These are phyloP conservation scores for Eragrostis tef DNA, from an alignment of 202 grass and related monocot species.

Conservation along the genomic window DNA sequence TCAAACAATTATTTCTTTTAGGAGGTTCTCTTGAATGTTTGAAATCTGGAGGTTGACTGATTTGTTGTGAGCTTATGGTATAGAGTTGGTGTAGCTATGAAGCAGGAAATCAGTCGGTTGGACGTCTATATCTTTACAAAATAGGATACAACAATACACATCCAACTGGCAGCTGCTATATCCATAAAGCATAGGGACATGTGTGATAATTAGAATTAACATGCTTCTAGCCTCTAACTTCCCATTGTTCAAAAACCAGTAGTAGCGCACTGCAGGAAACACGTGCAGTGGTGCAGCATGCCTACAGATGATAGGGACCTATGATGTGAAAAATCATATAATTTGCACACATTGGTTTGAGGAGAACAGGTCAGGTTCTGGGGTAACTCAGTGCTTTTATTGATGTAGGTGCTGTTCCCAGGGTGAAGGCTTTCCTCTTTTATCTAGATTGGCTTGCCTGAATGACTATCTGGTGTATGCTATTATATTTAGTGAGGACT, in stretches of 20 bases:
- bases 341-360: slow-evolving; percentile 19
- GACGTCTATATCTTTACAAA: slow-evolving; percentile 18
- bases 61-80: slow-evolving; percentile 31
- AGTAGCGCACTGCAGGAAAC: not conserved
- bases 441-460: slow-evolving; percentile 18
- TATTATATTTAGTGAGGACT: not conserved
- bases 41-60: slow-evolving; percentile 20
- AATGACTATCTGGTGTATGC: not conserved
- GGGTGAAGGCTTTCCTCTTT: not conserved
- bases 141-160: not conserved
- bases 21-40: slow-evolving; percentile 33
- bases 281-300: not conserved
- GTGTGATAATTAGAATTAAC: not conserved
- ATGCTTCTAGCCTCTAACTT: slow-evolving; percentile 4
- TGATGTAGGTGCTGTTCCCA: slow-evolving; percentile 17
- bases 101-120: slow-evolving; percentile 12
- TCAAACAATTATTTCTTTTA: slow-evolving; percentile 28
- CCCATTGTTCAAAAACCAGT: not conserved
- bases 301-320: not conserved
- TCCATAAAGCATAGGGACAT: slow-evolving; percentile 4
- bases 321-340: not conserved
- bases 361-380: slow-evolving; percentile 5
- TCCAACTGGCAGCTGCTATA: not conserved
- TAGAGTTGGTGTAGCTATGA: slow-evolving; percentile 5
- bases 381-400: not conserved